Base-by-base conservation (phyloP, 2,329 filamentous ascomycete species). In the Pseudogymnoascus sp. region DNA sequence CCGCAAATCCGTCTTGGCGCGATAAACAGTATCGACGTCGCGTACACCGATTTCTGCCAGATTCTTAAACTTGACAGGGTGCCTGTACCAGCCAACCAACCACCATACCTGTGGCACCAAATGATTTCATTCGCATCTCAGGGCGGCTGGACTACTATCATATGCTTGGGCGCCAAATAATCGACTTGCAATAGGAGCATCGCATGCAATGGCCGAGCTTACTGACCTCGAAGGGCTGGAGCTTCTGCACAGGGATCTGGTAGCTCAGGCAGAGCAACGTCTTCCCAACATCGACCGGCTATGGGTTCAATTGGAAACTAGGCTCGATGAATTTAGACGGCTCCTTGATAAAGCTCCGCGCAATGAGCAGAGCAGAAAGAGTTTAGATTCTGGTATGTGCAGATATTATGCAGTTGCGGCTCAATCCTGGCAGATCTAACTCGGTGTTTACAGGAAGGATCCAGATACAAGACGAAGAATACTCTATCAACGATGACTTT, bases 401-500 rank as follows among this genome's bases (percentile, higher is more conserved):
- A 17, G 50, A 63, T 40, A 31, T 40, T 19, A 44, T 61, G 62
- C 31, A n/a, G 37, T 53, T 61, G 61, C 66, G 40, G 62, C 42
- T 53, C 50, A 21, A 53, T 63, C 62, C 50, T 29, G 21, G 26
- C 17, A 29, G 46, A 62, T 61, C 68, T 70, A 65, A 72, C 67
- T 59, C 65, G 35, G 64, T 64, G 33, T 60, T 60, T 33, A 62
- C 68, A 95, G 92, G 90, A 64, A 93, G 90, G 73, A 81, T 97
- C 68, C 85, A 79, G 35, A 77, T 96, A 64, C 83, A 84, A 69
- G 88, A 87, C 66, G 82, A 85, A 35, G 85, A 93, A 70, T 97
- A 91, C 75, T 79, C 82, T 21, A 80, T 99, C 77, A 97, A 96
- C 76, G 83, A 90, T 63, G 87, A 91, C 66, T 97, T 99, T 76